A percentile compares a stretch with the other conserved stretches of the same genome.
phyloP scores from a whole-genome alignment of 768 basidiomycete genomes.

The Astraeus odoratus region DNA sequence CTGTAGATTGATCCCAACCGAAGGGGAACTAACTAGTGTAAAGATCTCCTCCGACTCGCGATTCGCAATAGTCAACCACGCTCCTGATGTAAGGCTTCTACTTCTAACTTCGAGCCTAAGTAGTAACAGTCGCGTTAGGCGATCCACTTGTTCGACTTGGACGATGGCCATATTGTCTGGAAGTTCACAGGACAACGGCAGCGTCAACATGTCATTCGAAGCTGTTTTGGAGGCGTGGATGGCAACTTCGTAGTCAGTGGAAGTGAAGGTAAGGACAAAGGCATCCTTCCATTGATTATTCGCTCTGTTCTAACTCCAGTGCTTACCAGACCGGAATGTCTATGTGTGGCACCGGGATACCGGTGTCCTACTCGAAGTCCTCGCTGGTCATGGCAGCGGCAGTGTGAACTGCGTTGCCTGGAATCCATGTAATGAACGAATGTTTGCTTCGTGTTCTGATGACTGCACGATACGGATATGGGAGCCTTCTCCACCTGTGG shows the following conservation, averaged over 20 bases:
- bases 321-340: slow-evolving; percentile 71
- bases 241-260: slow-evolving; percentile 89
- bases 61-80: slow-evolving; percentile 80
- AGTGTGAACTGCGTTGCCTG: slow-evolving; percentile 95
- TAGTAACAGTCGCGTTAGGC: slow-evolving; percentile 47
- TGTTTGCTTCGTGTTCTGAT: slow-evolving; percentile 97
- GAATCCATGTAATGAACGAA: slow-evolving; percentile 82
- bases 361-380: slow-evolving; percentile 75
- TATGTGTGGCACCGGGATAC: slow-evolving; percentile 95
- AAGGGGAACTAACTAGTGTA: slow-evolving; percentile 84
- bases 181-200: slow-evolving; percentile 86
- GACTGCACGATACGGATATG: slow-evolving; percentile 88
- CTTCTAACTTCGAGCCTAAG: neutral
- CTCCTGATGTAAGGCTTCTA: slow-evolving; percentile 64
- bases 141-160: slow-evolving; percentile 81
- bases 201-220: slow-evolving; percentile 78
- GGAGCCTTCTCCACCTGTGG: slow-evolving; percentile 40
- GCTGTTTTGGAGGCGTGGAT: slow-evolving; percentile 88
- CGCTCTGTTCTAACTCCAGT: slow-evolving; percentile 7
- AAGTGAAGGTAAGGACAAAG: slow-evolving; percentile 85
- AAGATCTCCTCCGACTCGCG: slow-evolving; percentile 81
- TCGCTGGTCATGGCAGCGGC: slow-evolving; percentile 81
- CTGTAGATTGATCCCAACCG: slow-evolving; percentile 54
- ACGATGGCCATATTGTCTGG: slow-evolving; percentile 58
- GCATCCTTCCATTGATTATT: neutral